Conservation (phyloP, 2,329 filamentous ascomycete species). For the Ophiocordyceps camponoti-leonardi region DNA sequence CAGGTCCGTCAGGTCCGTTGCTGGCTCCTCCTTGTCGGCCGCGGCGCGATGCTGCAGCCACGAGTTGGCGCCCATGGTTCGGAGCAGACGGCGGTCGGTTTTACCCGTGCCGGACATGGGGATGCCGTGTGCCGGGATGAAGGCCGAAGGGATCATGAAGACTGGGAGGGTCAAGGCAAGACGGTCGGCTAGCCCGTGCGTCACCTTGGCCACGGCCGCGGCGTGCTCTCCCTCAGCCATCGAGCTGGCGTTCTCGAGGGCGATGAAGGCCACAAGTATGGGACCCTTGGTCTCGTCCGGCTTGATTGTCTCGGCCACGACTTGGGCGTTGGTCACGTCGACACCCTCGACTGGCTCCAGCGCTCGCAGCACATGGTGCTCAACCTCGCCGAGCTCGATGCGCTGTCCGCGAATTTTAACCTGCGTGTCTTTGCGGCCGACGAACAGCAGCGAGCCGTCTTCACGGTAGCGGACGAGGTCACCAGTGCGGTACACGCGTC, state of each 20-base stretch:
- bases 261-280: constrained; percentile 4
- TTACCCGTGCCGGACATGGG: constrained; percentile 5
- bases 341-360: not conserved
- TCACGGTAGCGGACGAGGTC: constrained; percentile 24
- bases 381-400: constrained; percentile 21
- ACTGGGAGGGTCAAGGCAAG: constrained; percentile 2
- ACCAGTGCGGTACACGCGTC: constrained; percentile 25
- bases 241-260: not conserved
- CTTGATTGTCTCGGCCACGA: constrained; percentile 3
- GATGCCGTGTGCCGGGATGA: constrained; percentile 2
- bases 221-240: not conserved
- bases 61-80: constrained; percentile 1
- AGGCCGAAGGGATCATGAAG: constrained; percentile 7
- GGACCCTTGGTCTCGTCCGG: constrained; percentile 1
- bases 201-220: not conserved
- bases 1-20: not conserved
- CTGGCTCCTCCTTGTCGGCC: not conserved
- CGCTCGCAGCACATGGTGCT: constrained; percentile 3
- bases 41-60: not conserved
- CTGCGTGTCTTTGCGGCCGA: constrained; percentile 17
- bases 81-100: constrained; percentile 4
- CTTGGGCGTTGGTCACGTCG: not conserved
- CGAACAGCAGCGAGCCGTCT: constrained; percentile 17
- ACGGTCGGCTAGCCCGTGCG: not conserved
- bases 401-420: constrained; percentile 37